phyloP scores from a whole-genome alignment of 345 rosid genomes.

The Lenwebbia sp. region DNA sequence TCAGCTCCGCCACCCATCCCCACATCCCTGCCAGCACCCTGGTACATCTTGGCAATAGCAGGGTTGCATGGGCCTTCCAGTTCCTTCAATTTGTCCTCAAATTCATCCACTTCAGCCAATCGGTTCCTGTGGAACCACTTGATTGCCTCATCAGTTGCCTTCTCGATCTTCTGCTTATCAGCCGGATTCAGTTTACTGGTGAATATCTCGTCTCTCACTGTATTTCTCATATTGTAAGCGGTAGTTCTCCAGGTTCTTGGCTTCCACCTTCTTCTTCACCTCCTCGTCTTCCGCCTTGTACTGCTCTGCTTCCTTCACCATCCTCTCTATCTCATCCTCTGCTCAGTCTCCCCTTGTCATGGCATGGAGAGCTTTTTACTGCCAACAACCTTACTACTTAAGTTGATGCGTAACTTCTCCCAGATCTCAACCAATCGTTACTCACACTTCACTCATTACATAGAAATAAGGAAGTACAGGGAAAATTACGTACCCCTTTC shows the following conservation, averaged over 20 bases:
- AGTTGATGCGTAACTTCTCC: no score
- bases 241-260: constrained; percentile 10
- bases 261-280: constrained; percentile 13
- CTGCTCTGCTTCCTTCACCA: constrained; percentile 5
- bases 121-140: constrained; percentile 3
- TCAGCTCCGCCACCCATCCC: neutral
- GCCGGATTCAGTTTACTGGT: neutral
- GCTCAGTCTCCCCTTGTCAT: neutral
- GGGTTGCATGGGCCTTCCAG: constrained; percentile 11
- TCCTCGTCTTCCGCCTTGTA: constrained; percentile 9
- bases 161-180: constrained; percentile 7
- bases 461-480: no score
- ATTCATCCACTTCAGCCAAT: constrained; percentile 1
- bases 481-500: no score
- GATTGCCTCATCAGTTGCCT: constrained; percentile 1
- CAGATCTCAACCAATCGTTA: no score
- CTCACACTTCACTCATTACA: no score
- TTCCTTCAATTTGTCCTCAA: neutral
- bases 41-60: constrained; percentile 1
- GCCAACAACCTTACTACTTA: no score
- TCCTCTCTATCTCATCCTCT: constrained; percentile 1
- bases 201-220: constrained; percentile 3
- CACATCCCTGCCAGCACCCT: constrained; percentile 2
- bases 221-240: constrained; percentile 7
- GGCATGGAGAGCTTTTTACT: no score